Evolutionary conservation across 768 basidiomycete species (phyloP).

Genomic region (Flagelloscypha sp.): DNA sequence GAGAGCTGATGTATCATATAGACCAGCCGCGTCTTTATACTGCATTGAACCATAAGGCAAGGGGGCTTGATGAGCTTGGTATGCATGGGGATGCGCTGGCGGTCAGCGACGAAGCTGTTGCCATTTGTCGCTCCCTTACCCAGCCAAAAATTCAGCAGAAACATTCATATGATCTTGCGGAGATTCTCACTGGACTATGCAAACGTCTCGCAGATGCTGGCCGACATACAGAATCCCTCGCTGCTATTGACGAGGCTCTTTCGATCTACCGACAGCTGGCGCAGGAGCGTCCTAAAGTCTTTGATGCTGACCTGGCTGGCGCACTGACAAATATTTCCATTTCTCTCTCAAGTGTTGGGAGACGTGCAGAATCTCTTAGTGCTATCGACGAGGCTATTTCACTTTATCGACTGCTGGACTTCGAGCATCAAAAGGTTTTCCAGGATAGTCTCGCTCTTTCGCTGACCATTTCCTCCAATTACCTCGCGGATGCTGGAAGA

Average conservation of each 20-base stretch:
- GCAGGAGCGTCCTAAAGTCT: slow-evolving; percentile 1
- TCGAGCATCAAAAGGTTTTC: background rate
- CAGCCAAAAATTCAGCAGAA: too few relatives aligned
- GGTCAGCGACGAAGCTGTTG: too few relatives aligned
- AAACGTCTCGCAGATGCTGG: background rate
- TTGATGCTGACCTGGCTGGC: slow-evolving; percentile 4
- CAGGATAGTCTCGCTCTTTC: background rate
- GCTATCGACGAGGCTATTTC: slow-evolving; percentile 3
- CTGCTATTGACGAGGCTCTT: slow-evolving; percentile 4
- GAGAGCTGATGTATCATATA: too few relatives aligned
- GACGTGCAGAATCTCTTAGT: slow-evolving; percentile 4
- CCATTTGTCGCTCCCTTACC: too few relatives aligned
- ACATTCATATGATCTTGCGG: slow-evolving; percentile 7
- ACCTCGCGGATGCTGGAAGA: background rate
- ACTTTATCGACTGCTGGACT: background rate
- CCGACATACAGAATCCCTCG: slow-evolving; percentile 4
- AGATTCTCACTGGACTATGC: slow-evolving; percentile 4
- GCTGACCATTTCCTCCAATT: background rate
- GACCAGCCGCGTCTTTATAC: too few relatives aligned
- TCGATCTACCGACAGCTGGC: slow-evolving; percentile 5
- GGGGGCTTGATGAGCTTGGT: too few relatives aligned
- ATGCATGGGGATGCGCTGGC: too few relatives aligned
- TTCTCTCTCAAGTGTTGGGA: slow-evolving; percentile 4
- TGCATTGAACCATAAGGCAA: too few relatives aligned
- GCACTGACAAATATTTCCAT: slow-evolving; percentile 6